Evolutionary conservation across 2,329 filamentous ascomycete genomes (phyloP), one percentile per base, ranked within the genome.

Genomic region (Tolypocladium inflatum): DNA sequence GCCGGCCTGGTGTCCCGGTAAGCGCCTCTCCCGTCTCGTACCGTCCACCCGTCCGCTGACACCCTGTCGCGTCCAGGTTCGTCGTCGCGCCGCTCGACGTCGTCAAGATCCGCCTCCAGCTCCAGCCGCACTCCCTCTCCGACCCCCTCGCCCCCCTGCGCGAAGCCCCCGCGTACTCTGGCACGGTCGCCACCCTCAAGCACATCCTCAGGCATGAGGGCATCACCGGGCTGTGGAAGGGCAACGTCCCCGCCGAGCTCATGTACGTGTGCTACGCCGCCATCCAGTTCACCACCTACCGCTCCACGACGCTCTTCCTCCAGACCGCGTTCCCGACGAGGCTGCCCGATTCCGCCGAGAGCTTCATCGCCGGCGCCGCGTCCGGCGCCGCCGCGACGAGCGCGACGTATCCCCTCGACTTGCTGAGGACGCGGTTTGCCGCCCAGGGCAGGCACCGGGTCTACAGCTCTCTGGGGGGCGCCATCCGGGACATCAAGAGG

Each of bases 61-160:
- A 9, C 54, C 54, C 2, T 54, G 26, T 17, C 9, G 21, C 55
- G 9, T 55, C 39, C 65, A 91, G 90, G 71, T 97, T 99, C 78
- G 84, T 94, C 69, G 88, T 97, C 70, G 91, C 94, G 21, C 94
- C 94, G 56, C 88, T 99, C 64, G 94, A 99, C 73, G 94, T 99
- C 62, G 86, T 97, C 76, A 97, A 99, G 79, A 99, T 99, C 75
- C 90, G 94, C 53, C 86, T 97, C 52, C 94, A 99, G 72, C 85
- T 99, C 21, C 94, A 97, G 73, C 84, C 89, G 51, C 89, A 95
- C 76, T 91, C 90, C 54, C 83, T 90, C 60, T 88, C 87, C 65
- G 88, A 93, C 68, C 88, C 90, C 2, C 73, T 85, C 11, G 81
- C 84, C 52, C 78, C 86, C 50, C 78, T 83, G 62, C 76, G 76